Conservation (phyloP, 2,329 filamentous ascomycete species). For the Achaetomium macrosporum region DNA sequence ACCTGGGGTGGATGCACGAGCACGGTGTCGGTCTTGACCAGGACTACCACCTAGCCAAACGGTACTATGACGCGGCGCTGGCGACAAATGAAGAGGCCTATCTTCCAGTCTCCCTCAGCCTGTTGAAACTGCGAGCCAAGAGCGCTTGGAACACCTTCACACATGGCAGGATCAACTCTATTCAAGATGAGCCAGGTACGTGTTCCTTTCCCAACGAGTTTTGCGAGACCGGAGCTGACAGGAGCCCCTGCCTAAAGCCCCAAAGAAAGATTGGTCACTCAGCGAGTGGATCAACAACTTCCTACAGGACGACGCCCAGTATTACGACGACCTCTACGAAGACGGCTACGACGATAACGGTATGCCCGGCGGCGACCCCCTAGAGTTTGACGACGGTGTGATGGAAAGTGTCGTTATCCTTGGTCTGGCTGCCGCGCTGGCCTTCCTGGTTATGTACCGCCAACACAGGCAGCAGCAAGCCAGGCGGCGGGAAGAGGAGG, state of each 20-base stretch:
- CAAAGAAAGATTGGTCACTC: constrained; percentile 68
- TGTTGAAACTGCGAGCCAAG: constrained; percentile 76
- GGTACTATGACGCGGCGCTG: constrained; percentile 89
- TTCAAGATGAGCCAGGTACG: constrained; percentile 81
- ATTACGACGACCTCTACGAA: constrained; percentile 55
- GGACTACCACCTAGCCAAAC: constrained; percentile 94
- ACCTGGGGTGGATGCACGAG: constrained; percentile 99
- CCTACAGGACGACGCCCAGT: constrained; percentile 63
- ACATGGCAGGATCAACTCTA: constrained; percentile 84
- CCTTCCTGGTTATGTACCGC: constrained; percentile 75
- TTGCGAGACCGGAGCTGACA: constrained; percentile 26
- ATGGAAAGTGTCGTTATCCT: constrained; percentile 82
- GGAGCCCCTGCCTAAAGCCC: constrained; percentile 39
- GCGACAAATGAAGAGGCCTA: constrained; percentile 93
- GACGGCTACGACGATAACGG: constrained; percentile 50
- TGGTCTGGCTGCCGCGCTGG: constrained; percentile 65
- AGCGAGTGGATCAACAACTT: constrained; percentile 86
- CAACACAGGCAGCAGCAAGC: constrained; percentile 61
- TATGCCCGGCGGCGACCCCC: constrained; percentile 52
- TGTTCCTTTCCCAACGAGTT: constrained; percentile 5
- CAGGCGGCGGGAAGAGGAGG: constrained; percentile 36
- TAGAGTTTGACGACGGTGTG: constrained; percentile 60
- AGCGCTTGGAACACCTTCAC: constrained; percentile 95
- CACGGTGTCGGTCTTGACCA: constrained; percentile 89
- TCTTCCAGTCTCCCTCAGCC: constrained; percentile 79